Percentiles rank a stretch among this genome's conserved stretches.
Conservation (phyloP, 2,329 filamentous ascomycete genomes). For the Arthrobotrys conoides region DNA sequence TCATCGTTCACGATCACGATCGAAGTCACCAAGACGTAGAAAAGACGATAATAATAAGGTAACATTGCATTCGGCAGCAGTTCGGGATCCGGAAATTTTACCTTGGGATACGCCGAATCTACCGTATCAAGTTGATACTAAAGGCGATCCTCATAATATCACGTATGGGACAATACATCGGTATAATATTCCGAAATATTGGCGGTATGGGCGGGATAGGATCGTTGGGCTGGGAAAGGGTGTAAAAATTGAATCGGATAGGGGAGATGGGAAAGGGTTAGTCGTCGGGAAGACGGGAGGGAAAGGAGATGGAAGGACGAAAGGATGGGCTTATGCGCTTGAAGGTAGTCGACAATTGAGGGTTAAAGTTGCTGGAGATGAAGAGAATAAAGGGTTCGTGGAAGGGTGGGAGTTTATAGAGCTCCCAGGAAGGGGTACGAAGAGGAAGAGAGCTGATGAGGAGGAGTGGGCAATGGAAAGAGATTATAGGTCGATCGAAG, state of each 20-base stretch:
- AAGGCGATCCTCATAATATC: slow-evolving; percentile 82
- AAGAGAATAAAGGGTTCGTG: slow-evolving; percentile 61
- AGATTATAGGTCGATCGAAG: slow-evolving; percentile 53
- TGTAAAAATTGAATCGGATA: slow-evolving; percentile 76
- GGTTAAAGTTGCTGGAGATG: slow-evolving; percentile 58
- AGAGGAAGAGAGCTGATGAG: slow-evolving; percentile 42
- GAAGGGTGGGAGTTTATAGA: slow-evolving; percentile 62
- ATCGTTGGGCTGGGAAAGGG: slow-evolving; percentile 77
- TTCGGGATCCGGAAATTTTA: slow-evolving; percentile 50
- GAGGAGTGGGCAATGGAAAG: slow-evolving; percentile 1
- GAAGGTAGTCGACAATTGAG: slow-evolving; percentile 61
- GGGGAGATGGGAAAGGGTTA: slow-evolving; percentile 66
- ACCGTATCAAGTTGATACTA: slow-evolving; percentile 74
- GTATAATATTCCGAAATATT: slow-evolving; percentile 79
- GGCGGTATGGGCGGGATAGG: slow-evolving; percentile 77
- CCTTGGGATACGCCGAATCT: slow-evolving; percentile 61
- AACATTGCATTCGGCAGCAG: slow-evolving; percentile 35
- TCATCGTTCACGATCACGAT: slow-evolving; percentile 40
- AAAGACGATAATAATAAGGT: slow-evolving; percentile 5
- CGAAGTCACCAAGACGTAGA: slow-evolving; percentile 10
- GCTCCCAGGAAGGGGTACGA: slow-evolving; percentile 48
- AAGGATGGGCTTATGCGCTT: slow-evolving; percentile 61
- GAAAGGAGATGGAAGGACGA: slow-evolving; percentile 34
- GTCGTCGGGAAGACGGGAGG: slow-evolving; percentile 51
- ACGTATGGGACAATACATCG: slow-evolving; percentile 81